These are phyloP conservation scores for Neoboletus subvelutipes DNA, from an alignment of 768 basidiomycete species.

Conservation along the genomic window DNA sequence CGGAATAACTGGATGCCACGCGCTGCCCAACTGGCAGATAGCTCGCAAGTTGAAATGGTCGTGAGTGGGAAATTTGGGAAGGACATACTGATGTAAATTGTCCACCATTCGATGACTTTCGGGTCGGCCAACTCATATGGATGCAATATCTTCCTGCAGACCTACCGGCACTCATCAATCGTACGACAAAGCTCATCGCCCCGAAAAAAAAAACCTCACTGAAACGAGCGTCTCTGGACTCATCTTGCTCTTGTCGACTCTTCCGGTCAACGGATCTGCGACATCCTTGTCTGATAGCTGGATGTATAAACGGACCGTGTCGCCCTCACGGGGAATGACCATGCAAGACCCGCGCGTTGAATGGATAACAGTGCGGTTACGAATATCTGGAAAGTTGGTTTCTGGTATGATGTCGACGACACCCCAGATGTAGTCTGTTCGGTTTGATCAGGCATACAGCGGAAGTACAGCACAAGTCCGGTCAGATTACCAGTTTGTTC, in stretches of 20 bases:
- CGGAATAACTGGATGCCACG: conserved; percentile 61
- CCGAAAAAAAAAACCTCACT: conserved; percentile 31
- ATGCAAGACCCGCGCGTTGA: conserved; percentile 68
- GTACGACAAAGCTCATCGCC: not conserved
- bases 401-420: conserved; percentile 70
- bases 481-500: conserved; percentile 41
- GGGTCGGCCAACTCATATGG: conserved; percentile 55
- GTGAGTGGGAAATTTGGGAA: not conserved
- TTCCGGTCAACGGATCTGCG: conserved; percentile 44
- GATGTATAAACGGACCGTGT: conserved; percentile 68
- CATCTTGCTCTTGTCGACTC: conserved; percentile 53
- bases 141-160: conserved; percentile 52
- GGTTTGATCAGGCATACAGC: not conserved
- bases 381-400: conserved; percentile 79
- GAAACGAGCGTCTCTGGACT: conserved; percentile 53
- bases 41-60: not conserved
- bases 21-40: conserved; percentile 62
- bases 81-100: conserved; percentile 62
- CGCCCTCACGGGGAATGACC: conserved; percentile 71
- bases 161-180: conserved; percentile 32
- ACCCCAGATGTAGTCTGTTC: conserved; percentile 75
- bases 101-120: conserved; percentile 67
- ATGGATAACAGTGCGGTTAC: conserved; percentile 64
- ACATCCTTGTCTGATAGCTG: conserved; percentile 55
- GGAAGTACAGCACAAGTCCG: not conserved